These are phyloP conservation scores for Hypomyces rosellus DNA, from an alignment of 2,329 filamentous ascomycete species.

Conservation along the genomic window DNA sequence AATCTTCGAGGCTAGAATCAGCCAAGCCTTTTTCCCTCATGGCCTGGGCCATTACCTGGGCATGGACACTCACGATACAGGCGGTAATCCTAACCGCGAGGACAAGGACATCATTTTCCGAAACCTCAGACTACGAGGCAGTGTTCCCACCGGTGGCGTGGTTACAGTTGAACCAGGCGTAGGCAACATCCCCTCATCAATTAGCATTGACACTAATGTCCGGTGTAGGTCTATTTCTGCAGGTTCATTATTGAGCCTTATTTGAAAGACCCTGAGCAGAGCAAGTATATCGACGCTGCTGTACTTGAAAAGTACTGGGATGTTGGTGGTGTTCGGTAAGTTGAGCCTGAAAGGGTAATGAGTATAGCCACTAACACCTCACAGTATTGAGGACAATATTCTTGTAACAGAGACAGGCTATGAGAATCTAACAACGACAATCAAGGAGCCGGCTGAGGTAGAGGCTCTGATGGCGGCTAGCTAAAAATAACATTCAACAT, in stretches of 20 bases:
- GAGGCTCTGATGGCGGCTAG: slow-evolving; percentile 34
- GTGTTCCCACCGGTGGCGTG: slow-evolving; percentile 69
- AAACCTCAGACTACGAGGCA: slow-evolving; percentile 75
- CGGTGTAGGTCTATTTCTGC: slow-evolving; percentile 75
- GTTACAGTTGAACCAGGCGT: slow-evolving; percentile 93
- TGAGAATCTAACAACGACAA: slow-evolving; percentile 66
- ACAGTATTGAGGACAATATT: slow-evolving; percentile 62
- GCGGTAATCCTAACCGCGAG: slow-evolving; percentile 68
- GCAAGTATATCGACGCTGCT: slow-evolving; percentile 66
- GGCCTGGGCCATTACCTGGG: slow-evolving; percentile 87
- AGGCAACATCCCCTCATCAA: slow-evolving; percentile 28
- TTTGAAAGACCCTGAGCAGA: slow-evolving; percentile 63
- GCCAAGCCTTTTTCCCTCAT: slow-evolving; percentile 85
- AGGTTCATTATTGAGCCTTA: slow-evolving; percentile 81
- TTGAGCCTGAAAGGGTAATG: slow-evolving; percentile 10
- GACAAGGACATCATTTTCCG: slow-evolving; percentile 81
- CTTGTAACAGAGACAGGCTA: slow-evolving; percentile 62
- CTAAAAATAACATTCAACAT: not conserved
- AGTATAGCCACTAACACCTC: not conserved
- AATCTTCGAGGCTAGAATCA: slow-evolving; percentile 72
- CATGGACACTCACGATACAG: slow-evolving; percentile 87
- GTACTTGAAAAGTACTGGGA: slow-evolving; percentile 77
- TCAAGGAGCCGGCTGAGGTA: slow-evolving; percentile 60
- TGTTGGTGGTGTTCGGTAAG: slow-evolving; percentile 65
- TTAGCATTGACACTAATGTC: not conserved